Conservation (phyloP, 2,329 filamentous ascomycete species). For the Bipolaris cookei region DNA sequence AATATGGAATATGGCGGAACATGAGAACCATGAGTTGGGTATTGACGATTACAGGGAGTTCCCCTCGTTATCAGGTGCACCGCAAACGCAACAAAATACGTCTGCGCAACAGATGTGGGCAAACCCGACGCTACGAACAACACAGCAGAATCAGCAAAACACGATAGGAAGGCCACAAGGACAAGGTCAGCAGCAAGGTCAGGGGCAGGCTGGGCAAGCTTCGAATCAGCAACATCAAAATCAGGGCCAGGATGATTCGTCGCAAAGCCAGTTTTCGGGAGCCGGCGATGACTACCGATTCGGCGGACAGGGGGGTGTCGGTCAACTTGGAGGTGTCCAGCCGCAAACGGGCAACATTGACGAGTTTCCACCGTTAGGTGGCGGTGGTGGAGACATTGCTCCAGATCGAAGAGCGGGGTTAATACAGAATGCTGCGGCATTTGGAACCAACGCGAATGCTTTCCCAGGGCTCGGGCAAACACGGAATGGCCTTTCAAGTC, state of each 20-base stretch:
- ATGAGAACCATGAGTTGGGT: conserved; percentile 29
- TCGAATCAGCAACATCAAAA: conserved; percentile 54
- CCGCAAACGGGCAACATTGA: conserved; percentile 64
- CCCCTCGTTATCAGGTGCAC: conserved; percentile 64
- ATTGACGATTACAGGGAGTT: conserved; percentile 60
- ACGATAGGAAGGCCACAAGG: conserved; percentile 61
- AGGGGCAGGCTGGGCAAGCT: conserved; percentile 43
- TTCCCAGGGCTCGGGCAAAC: conserved; percentile 54
- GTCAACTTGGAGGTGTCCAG: conserved; percentile 58
- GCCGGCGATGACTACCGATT: conserved; percentile 63
- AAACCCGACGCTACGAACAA: conserved; percentile 61
- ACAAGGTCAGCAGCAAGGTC: conserved; percentile 37
- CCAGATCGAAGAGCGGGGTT: conserved; percentile 58
- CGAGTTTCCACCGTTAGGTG: conserved; percentile 66
- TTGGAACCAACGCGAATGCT: conserved; percentile 47
- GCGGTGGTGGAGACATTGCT: conserved; percentile 58
- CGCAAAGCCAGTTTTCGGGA: conserved; percentile 59
- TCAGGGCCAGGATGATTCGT: conserved; percentile 48
- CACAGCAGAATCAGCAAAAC: conserved; percentile 61
- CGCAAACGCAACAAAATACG: conserved; percentile 62
- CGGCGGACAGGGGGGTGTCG: conserved; percentile 61
- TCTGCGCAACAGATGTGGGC: conserved; percentile 62
- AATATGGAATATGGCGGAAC: neutral
- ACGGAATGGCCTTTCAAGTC: conserved; percentile 52
- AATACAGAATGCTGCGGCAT: conserved; percentile 58